Evolutionary conservation across 2,329 filamentous ascomycete species (phyloP).

Genomic region (Cladosporium sp.): DNA sequence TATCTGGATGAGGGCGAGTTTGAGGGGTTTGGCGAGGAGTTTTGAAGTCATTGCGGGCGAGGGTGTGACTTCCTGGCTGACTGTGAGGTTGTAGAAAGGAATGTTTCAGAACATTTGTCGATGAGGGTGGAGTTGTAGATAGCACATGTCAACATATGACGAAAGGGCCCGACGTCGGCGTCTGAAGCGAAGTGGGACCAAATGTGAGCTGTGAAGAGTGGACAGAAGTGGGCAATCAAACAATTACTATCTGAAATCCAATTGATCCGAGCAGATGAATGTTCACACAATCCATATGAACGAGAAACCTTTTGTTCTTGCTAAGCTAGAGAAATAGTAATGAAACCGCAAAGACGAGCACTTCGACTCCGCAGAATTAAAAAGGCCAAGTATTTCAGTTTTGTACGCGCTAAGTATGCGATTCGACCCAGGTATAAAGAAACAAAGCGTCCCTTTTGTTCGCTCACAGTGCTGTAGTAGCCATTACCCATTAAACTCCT

Average conservation of each 20-base stretch:
- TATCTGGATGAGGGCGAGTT: slow-evolving; percentile 77
- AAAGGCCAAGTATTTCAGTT: background rate
- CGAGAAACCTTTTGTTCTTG: no score
- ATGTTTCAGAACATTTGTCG: background rate
- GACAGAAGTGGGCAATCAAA: background rate
- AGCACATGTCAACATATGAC: slow-evolving; percentile 6
- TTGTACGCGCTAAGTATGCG: background rate
- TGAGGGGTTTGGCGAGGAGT: slow-evolving; percentile 70
- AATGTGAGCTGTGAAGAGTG: background rate
- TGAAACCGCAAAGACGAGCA: background rate
- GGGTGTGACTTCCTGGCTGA: no score
- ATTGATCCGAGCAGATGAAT: no score
- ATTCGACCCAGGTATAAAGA: background rate
- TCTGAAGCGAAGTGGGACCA: background rate
- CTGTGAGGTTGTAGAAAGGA: background rate
- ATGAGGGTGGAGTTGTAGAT: background rate
- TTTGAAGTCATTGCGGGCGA: slow-evolving; percentile 41
- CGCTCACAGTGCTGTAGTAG: background rate
- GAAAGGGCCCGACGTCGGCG: slow-evolving; percentile 5
- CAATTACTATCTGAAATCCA: no score
- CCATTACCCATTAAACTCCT: background rate
- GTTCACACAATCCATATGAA: no score
- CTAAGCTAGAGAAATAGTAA: no score
- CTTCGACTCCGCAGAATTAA: background rate
- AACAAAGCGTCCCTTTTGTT: background rate